phyloP scores from a whole-genome alignment of 257 asterid genomes.

The Nicotiana obtusifolia region DNA sequence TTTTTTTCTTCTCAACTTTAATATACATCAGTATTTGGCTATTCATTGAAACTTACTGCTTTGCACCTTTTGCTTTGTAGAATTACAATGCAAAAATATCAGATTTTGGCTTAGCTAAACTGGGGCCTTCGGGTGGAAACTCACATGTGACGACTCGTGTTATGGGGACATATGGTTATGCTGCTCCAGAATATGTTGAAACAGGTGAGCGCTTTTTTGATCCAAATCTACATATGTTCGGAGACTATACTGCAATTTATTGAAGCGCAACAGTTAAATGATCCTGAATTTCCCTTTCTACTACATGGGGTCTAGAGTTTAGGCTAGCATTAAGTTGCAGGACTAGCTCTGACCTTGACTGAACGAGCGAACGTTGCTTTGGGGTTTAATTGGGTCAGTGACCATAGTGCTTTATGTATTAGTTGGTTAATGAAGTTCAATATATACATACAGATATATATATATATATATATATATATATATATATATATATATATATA shows the following conservation, averaged over 20 bases:
- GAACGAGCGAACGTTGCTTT: background rate
- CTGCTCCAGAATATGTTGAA: slow-evolving; percentile 52
- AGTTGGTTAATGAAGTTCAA: background rate
- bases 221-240: background rate
- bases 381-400: background rate
- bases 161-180: slow-evolving; percentile 48
- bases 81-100: slow-evolving; percentile 44
- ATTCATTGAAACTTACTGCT: background rate
- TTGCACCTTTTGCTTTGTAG: slow-evolving; percentile 22
- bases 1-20: background rate
- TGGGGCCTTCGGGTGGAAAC: slow-evolving; percentile 39
- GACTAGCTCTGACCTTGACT: background rate
- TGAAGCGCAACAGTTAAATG: background rate
- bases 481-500: too few species aligned
- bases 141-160: slow-evolving; percentile 49
- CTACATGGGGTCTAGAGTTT: background rate
- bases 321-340: background rate
- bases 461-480: background rate
- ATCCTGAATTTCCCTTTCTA: background rate
- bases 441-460: background rate
- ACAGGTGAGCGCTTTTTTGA: slow-evolving; percentile 24
- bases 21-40: background rate
- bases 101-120: slow-evolving; percentile 45
- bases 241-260: background rate
- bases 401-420: background rate